Conservation (phyloP, 1,284 basidiomycete genomes). For the Golubevia pallescens region DNA sequence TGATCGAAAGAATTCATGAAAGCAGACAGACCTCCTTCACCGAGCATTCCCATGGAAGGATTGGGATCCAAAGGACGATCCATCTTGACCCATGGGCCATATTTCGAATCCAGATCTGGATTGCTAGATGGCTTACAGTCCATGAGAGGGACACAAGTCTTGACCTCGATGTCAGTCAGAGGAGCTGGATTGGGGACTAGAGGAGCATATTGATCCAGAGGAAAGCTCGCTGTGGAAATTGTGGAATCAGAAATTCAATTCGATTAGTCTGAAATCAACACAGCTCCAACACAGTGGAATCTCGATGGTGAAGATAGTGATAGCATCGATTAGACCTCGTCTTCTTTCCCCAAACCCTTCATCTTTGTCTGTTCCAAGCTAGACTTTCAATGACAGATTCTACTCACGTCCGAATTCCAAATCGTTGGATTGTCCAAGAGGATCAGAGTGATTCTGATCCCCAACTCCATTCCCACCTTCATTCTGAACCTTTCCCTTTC, state of each 20-base stretch:
- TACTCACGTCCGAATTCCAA: too few species aligned
- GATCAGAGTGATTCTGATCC: too few species aligned
- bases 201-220: slow-evolving; percentile 43
- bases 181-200: slow-evolving; percentile 41
- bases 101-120: slow-evolving; percentile 20
- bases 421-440: too few species aligned
- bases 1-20: slow-evolving; percentile 29
- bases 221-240: slow-evolving; percentile 13
- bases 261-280: background rate
- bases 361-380: too few species aligned
- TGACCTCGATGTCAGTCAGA: slow-evolving; percentile 41
- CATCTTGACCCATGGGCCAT: slow-evolving; percentile 39
- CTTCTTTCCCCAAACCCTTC: too few species aligned
- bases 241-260: background rate
- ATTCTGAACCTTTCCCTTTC: background rate
- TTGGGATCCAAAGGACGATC: slow-evolving; percentile 29
- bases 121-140: slow-evolving; percentile 25
- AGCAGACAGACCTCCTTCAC: background rate
- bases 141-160: slow-evolving; percentile 24
- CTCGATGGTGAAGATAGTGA: background rate
- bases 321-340: background rate
- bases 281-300: background rate
- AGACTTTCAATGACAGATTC: too few species aligned
- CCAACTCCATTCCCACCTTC: too few species aligned
- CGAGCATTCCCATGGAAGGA: slow-evolving; percentile 11